These are phyloP conservation scores for Jamesozyma hellenica DNA, from an alignment of 805 yeast species.

Conservation along the genomic window DNA sequence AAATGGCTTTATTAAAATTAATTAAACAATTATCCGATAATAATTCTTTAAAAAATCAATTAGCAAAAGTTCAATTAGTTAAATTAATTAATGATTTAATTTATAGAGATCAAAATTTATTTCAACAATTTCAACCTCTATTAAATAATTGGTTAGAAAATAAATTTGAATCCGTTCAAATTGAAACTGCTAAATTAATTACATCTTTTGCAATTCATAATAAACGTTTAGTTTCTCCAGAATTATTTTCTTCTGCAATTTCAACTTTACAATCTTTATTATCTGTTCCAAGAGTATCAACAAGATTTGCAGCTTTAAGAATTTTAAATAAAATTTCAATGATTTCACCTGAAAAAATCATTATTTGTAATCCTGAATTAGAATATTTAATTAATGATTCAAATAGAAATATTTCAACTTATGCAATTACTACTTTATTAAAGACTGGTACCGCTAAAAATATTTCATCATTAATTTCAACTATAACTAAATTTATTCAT, in stretches of 20 bases:
- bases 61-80: conserved; percentile 78
- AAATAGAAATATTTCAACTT: conserved; percentile 87
- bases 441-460: conserved; percentile 88
- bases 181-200: conserved; percentile 73
- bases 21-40: conserved; percentile 64
- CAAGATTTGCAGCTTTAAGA: conserved; percentile 90
- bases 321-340: conserved; percentile 76
- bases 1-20: conserved; percentile 86
- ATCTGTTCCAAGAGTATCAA: conserved; percentile 79
- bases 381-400: conserved; percentile 81
- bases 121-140: conserved; percentile 37
- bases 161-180: conserved; percentile 79
- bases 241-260: conserved; percentile 62
- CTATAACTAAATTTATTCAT: conserved; percentile 78
- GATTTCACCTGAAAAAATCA: conserved; percentile 67
- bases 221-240: conserved; percentile 47
- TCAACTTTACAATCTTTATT: conserved; percentile 64
- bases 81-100: conserved; percentile 68
- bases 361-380: conserved; percentile 73
- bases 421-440: conserved; percentile 90
- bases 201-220: conserved; percentile 39
- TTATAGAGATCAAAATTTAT: conserved; percentile 58
- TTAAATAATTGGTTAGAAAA: conserved; percentile 64
- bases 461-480: conserved; percentile 81
- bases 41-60: conserved; percentile 59